Conservation (phyloP, 2,329 filamentous ascomycete species). For the Penicillium sp. region DNA sequence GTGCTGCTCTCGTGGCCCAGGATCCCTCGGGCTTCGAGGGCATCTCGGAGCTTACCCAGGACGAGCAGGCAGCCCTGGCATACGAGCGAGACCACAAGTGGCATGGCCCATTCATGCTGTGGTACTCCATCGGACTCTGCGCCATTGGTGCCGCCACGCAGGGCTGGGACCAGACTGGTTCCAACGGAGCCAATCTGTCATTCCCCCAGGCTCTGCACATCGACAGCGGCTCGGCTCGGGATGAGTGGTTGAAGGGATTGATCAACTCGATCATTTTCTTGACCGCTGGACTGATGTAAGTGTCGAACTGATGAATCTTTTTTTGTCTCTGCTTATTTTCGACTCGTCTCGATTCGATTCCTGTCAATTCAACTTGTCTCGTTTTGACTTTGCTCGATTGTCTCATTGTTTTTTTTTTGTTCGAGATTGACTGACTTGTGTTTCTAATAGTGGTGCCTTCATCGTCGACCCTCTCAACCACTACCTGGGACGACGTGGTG, state of each 20-base stretch:
- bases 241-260: constrained; percentile 57
- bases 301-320: constrained; percentile 35
- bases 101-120: constrained; percentile 42
- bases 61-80: constrained; percentile 39
- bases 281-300: constrained; percentile 15
- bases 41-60: constrained; percentile 35
- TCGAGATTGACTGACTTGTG: not conserved
- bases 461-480: constrained; percentile 60
- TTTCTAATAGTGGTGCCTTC: constrained; percentile 49
- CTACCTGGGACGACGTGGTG: constrained; percentile 53
- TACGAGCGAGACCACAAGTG: constrained; percentile 44
- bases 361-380: not conserved
- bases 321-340: too few relatives aligned
- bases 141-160: constrained; percentile 47
- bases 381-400: too few relatives aligned
- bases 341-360: constrained; percentile 22
- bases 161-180: constrained; percentile 50
- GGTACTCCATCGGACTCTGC: constrained; percentile 45
- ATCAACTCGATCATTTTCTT: constrained; percentile 53
- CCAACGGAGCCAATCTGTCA: constrained; percentile 48
- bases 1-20: constrained; percentile 33
- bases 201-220: constrained; percentile 44
- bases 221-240: constrained; percentile 29
- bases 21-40: constrained; percentile 18
- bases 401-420: too few relatives aligned